These are phyloP conservation scores for Argentina anserina DNA, from an alignment of 306 rosid species.

Conservation along the genomic window DNA sequence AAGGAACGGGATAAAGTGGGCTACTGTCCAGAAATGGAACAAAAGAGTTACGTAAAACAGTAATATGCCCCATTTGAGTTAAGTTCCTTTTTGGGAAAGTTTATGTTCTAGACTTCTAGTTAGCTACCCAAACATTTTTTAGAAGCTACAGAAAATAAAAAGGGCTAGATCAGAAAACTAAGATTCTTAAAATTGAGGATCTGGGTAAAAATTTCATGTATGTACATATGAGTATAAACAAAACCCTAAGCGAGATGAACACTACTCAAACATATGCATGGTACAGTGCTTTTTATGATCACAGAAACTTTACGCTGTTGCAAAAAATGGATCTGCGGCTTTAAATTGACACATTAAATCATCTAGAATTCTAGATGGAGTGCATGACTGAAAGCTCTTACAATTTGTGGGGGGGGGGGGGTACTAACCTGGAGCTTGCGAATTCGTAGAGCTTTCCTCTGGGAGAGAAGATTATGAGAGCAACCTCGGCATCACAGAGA, in stretches of 20 bases:
- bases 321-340: background rate
- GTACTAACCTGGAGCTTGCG: conserved; percentile 42
- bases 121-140: background rate
- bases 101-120: background rate
- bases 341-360: background rate
- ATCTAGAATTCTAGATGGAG: background rate
- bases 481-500: conserved; percentile 68
- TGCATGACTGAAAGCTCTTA: background rate
- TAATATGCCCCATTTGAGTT: background rate
- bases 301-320: background rate
- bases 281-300: background rate
- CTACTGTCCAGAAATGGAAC: background rate
- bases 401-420: background rate
- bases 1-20: background rate
- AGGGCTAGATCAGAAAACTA: background rate
- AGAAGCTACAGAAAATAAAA: background rate
- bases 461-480: conserved; percentile 45
- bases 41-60: background rate
- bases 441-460: conserved; percentile 54
- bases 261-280: background rate
- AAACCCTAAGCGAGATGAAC: background rate
- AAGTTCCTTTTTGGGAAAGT: background rate
- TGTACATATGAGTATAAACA: background rate
- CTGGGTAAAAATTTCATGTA: background rate
- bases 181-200: background rate